Evolutionary conservation across 257 asterid genomes (phyloP).

Genomic region (Forsythia viridissima): DNA sequence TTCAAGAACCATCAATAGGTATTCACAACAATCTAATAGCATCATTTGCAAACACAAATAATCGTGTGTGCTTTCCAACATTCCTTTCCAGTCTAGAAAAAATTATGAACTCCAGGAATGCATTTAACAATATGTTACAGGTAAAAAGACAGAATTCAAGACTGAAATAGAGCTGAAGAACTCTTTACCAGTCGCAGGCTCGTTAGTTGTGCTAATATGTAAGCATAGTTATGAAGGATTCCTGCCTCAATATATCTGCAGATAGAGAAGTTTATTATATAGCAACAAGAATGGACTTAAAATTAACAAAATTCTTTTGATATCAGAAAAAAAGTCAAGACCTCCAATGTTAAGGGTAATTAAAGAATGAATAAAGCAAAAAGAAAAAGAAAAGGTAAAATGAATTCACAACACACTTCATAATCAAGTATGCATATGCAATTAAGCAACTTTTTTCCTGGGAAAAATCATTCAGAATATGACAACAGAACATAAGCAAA

Average conservation of each 20-base stretch:
- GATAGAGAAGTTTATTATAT: slow-evolving; percentile 12
- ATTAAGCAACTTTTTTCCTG: no score
- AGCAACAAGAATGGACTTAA: slow-evolving; percentile 3
- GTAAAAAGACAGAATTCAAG: slow-evolving; percentile 2
- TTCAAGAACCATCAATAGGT: no score
- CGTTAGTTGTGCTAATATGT: slow-evolving; percentile 83
- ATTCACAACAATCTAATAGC: no score
- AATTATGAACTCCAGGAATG: neutral
- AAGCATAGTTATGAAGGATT: slow-evolving; percentile 57
- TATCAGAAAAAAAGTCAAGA: neutral
- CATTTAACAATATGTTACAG: neutral
- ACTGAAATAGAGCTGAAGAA: slow-evolving; percentile 15
- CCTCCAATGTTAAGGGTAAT: no score
- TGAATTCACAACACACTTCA: slow-evolving; percentile 4
- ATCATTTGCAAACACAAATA: neutral
- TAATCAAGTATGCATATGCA: slow-evolving; percentile 4
- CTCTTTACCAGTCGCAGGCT: slow-evolving; percentile 85
- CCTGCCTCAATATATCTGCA: slow-evolving; percentile 79
- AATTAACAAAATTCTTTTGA: neutral
- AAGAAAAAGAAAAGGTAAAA: neutral
- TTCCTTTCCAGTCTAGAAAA: neutral
- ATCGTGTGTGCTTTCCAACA: neutral
- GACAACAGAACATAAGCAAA: slow-evolving; percentile 6
- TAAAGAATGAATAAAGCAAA: neutral
- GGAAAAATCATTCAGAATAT: no score